Conservation (phyloP, 306 rosid genomes). For the Bauhinia variegata region DNA sequence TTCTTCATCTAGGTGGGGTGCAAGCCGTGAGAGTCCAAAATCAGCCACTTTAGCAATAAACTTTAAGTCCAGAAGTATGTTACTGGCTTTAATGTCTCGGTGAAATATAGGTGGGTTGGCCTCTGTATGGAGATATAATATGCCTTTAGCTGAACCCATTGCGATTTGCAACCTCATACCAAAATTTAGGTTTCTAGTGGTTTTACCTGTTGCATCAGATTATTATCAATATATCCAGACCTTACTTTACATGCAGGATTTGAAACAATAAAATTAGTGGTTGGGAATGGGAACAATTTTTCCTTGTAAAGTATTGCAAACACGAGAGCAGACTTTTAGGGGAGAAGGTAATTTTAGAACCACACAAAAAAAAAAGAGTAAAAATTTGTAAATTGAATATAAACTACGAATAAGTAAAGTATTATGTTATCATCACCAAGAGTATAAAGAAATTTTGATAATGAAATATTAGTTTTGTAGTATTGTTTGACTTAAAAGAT, state of each 20-base stretch:
- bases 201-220: constrained; percentile 52
- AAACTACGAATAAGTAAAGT: no score
- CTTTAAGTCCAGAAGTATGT: constrained; percentile 79
- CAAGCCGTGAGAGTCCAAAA: constrained; percentile 90
- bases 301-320: no score
- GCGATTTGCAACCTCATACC: constrained; percentile 67
- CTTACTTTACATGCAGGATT: no score
- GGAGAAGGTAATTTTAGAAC: background rate
- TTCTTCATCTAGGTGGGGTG: constrained; percentile 64
- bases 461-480: background rate
- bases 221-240: no score
- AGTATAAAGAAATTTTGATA: background rate
- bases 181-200: constrained; percentile 51
- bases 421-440: no score
- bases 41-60: constrained; percentile 82
- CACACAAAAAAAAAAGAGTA: background rate
- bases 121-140: constrained; percentile 84
- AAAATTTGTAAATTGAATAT: background rate
- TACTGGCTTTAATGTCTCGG: constrained; percentile 87
- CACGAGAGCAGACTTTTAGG: no score
- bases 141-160: constrained; percentile 85
- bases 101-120: constrained; percentile 96
- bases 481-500: background rate
- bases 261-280: background rate
- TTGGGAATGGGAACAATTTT: background rate